Base-by-base conservation (phyloP, 352 stramenopile genomes). In the Globisporangium radiosum region DNA sequence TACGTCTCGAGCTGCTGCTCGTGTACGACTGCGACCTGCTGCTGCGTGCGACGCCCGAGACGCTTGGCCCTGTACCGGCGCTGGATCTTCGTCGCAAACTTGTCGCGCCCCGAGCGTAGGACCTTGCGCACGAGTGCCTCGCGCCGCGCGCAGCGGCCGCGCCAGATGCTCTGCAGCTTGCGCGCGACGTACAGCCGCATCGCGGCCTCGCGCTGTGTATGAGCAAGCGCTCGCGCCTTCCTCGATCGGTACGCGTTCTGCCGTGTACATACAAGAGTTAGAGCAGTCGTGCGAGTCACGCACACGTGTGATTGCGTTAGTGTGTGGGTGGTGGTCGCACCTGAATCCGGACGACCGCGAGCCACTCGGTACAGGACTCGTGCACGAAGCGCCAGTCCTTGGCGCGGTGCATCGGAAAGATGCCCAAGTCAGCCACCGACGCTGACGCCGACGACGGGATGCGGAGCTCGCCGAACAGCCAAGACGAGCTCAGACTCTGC, bases 151-250 rank as follows among this genome's bases (percentile, higher is more conserved):
- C 75, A 64, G 1, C 77, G 70, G 0, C 77, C 81, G 43, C 83
- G 71, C 81, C 81, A 93, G 17, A 84, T 62, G 53, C 76, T 89
- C 51, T 93, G 83, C n/a, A 93, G 54, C 5, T 60, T 65, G 0
- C 76, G 63, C 47, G 72, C 72, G 0, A 90, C 79, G 56, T 71
- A 75, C 33, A 80, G 48, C 0, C 69, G 69, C 13, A 65, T 57
- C 0, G 74, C 66, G 9, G 74, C 66, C 56, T 90, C 77, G 36
- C 70, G 69, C 39, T 72, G 59, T 10, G 64, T 37, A 5, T 70
- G 17, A 0, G 71, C 71, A 6, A 70, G 56, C 33, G 64, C 62
- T 11, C 65, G 63, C 10, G 81, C 81, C 43, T 78, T 62, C 39
- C 74, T 69, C 38, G 60, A 49, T 15, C 81, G 81, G 57, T 78